Evolutionary conservation across 345 rosid species (phyloP).

Genomic region (Nasturtium officinale): DNA sequence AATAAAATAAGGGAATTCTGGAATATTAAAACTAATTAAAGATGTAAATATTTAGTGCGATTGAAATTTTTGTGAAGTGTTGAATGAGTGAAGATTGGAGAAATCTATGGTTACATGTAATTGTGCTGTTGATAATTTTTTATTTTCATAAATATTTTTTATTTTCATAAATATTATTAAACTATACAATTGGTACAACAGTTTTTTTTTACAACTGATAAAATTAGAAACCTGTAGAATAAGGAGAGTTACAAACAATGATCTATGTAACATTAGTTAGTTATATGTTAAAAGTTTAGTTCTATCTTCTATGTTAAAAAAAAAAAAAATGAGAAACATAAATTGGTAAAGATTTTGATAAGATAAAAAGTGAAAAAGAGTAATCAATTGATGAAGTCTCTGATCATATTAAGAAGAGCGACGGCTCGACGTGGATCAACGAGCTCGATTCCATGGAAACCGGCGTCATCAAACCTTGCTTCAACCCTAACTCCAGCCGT

Average conservation of each 20-base stretch:
- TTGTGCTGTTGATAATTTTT: neutral
- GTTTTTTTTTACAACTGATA: neutral
- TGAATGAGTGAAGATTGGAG: neutral
- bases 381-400: slow-evolving; percentile 39
- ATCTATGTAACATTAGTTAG: neutral
- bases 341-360: neutral
- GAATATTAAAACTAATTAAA: neutral
- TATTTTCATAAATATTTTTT: too few species aligned
- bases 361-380: neutral
- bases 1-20: neutral
- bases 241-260: neutral
- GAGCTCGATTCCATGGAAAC: slow-evolving; percentile 46
- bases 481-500: slow-evolving; percentile 43
- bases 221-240: neutral
- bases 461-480: slow-evolving; percentile 47
- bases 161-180: too few species aligned
- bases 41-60: neutral
- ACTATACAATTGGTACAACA: neutral
- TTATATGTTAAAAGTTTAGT: too few species aligned
- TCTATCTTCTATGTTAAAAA: too few species aligned
- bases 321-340: neutral
- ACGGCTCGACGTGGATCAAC: slow-evolving; percentile 44
- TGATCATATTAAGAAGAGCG: slow-evolving; percentile 39
- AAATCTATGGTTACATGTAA: neutral
- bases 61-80: neutral